These are phyloP conservation scores for Ceratobasidium papillatum DNA, from an alignment of 1,284 basidiomycete species.

Conservation along the genomic window DNA sequence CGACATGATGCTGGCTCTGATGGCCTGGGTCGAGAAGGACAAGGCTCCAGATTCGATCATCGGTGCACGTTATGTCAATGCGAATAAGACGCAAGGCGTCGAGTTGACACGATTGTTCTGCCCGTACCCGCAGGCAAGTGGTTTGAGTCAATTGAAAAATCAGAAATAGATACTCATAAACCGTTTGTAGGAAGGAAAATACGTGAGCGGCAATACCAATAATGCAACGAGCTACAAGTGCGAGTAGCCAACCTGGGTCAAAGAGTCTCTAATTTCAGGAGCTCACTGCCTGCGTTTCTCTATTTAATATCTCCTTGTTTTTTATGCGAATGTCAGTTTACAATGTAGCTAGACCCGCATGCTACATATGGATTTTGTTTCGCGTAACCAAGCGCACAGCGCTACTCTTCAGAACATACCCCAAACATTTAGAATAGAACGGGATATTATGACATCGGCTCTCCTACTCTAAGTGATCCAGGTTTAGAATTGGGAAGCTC, in stretches of 20 bases:
- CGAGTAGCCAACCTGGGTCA: background rate
- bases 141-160: background rate
- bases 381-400: no score
- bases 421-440: no score
- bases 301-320: no score
- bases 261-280: no score
- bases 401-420: no score
- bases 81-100: background rate
- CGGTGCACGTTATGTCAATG: slow-evolving; percentile 3
- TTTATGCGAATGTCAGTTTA: no score
- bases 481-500: no score
- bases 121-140: slow-evolving; percentile 14
- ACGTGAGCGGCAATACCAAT: background rate
- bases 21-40: slow-evolving; percentile 9
- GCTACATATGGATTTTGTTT: no score
- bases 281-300: no score
- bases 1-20: slow-evolving; percentile 1
- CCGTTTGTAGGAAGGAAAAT: slow-evolving; percentile 4
- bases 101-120: slow-evolving; percentile 14
- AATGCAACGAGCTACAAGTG: slow-evolving; percentile 5
- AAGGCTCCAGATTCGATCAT: background rate
- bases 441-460: no score
- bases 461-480: no score
- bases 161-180: background rate
- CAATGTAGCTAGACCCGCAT: no score